Base-by-base conservation (phyloP, 352 stramenopile genomes). In the Pythium diclinum region DNA sequence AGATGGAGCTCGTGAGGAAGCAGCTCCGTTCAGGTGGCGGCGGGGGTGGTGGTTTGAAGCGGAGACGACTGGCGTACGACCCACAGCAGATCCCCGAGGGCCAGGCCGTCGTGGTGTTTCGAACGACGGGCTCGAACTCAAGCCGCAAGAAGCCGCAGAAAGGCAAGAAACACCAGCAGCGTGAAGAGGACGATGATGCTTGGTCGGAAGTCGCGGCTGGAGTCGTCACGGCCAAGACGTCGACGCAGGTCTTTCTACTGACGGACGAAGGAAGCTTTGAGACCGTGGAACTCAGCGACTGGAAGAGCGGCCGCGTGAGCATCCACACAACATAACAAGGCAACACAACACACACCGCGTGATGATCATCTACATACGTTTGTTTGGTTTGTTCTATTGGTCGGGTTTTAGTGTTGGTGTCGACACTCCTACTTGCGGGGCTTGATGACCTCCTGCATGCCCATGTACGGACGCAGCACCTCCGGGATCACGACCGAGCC, bases 381-480 rank as follows among this genome's bases (percentile, higher is more conserved):
- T 28, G 25, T 28, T 28, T 28, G 25, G 25, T 28, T 28, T 3
- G 25, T 28, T 28, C 25, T 28, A 28, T 28, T 28, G 25, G 25
- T 28, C 25, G 25, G 3, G 25, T 28, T 28, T 28, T 28, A 3
- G 25, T 28, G 1, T 28, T 28, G 25, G 25, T 28, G 25, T 28
- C 25, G 1, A 28, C 25, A 28, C 25, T 28, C 25, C 19, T 51
- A 51, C 17, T 51, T 65, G 23, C 49, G 59, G 1, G 64, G 66
- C 36, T 63, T 56, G 68, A 94, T 89, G 56, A 86, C 60, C 55
- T 89, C 83, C 55, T 88, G 83, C 57, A 81, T 82, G 56, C 81
- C 82, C 79, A 95, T 84, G 72, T 92, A 94, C 30, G 88, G 83
- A 42, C 81, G 79, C 54, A 96, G 71, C 25, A 91, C 84, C 17